A percentile compares a stretch with the other conserved stretches of the same genome.
Conservation (phyloP, 1,284 basidiomycete genomes). For the Ustilago esculenta region DNA sequence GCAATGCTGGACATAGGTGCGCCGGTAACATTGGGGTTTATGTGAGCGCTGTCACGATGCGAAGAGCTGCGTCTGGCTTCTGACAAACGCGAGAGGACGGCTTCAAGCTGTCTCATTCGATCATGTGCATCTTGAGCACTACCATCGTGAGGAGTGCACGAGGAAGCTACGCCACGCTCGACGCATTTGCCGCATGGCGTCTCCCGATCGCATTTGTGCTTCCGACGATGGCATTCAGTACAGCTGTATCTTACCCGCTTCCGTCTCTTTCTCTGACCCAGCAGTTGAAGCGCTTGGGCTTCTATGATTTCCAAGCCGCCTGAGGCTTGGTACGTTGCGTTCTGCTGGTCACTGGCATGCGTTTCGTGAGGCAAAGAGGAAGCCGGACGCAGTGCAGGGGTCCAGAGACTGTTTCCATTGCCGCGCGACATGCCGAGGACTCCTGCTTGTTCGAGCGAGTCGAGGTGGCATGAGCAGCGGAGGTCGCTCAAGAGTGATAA, state of each 20-base stretch:
- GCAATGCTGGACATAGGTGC: no score
- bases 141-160: conserved; percentile 21
- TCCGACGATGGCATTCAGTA: conserved; percentile 40
- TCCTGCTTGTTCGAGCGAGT: not conserved
- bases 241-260: conserved; percentile 31
- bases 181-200: conserved; percentile 30
- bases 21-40: no score
- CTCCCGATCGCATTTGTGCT: conserved; percentile 40
- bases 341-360: no score
- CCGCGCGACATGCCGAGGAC: no score
- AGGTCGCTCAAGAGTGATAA: no score
- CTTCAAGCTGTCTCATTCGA: conserved; percentile 18
- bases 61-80: not conserved
- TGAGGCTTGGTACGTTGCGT: not conserved
- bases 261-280: conserved; percentile 18
- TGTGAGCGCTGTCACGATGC: not conserved
- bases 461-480: no score
- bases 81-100: conserved; percentile 6
- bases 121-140: conserved; percentile 11
- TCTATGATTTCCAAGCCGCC: no score
- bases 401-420: no score
- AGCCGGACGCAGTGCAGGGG: no score
- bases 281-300: conserved; percentile 16
- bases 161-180: conserved; percentile 20
- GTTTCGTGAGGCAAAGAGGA: no score